Conservation (phyloP, 1,284 basidiomycete genomes). For the Mycosarcoma maydis region DNA sequence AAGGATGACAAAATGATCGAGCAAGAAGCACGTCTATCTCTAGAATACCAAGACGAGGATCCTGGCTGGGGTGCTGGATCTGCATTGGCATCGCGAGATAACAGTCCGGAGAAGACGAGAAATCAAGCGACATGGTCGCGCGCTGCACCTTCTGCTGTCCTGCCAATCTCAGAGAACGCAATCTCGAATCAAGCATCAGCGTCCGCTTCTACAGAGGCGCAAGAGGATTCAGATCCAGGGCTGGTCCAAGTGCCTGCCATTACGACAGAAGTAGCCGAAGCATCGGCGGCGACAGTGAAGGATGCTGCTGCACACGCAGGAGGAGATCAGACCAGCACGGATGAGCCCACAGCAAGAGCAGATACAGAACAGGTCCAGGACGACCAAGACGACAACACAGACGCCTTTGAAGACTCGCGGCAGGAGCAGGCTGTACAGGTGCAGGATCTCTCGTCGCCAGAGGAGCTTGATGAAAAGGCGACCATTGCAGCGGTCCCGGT, state of each 20-base stretch:
- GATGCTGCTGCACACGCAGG: not conserved
- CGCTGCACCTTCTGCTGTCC: not conserved
- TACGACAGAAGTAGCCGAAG: too few species aligned
- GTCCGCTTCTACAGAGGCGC: not conserved
- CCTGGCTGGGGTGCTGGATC: constrained; percentile 36
- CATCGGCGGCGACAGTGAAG: not conserved
- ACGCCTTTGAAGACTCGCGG: constrained; percentile 11
- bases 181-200: not conserved
- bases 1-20: not conserved
- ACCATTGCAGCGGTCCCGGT: not conserved
- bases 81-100: constrained; percentile 20
- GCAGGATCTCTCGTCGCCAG: not conserved
- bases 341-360: not conserved
- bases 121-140: constrained; percentile 6
- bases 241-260: too few species aligned
- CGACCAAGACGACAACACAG: constrained; percentile 1
- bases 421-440: constrained; percentile 8
- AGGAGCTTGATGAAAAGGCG: constrained; percentile 7
- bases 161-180: not conserved
- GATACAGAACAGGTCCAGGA: not conserved
- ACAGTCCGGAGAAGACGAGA: constrained; percentile 30
- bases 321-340: not conserved
- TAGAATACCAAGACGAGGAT: constrained; percentile 36
- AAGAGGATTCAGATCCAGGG: too few species aligned
- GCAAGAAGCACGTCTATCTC: constrained; percentile 11